Base-by-base conservation (phyloP, 352 stramenopile genomes). In the Globisporangium paddicum region DNA sequence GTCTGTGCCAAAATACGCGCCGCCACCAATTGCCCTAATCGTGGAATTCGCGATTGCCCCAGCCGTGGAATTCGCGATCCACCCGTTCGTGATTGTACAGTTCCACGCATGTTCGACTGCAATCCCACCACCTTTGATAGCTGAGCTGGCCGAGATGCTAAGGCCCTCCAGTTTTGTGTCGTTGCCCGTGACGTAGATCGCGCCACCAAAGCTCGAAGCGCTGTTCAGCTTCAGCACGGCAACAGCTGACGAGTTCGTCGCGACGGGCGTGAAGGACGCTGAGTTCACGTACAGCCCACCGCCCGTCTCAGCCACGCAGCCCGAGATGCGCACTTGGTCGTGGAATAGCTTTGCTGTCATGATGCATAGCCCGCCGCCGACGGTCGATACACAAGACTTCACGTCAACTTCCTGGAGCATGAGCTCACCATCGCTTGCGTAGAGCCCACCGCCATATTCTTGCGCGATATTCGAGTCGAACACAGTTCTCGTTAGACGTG, bases 1-100 rank as follows among this genome's bases (percentile, higher is more conserved):
- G 16, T 52, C 42, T 1, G 42, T 32, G 1, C 59, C 69, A 16
- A 80, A 63, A 18, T 63, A 82, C 6, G 59, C 26, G 3, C 73
- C 73, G 6, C 66, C 73, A 19, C 73, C 73, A n/a, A n/a, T n/a
- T n/a, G n/a, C n/a, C n/a, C n/a, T n/a, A 5, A 64, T 68, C 9
- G 44, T 63, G 7, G 69, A 73, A 8, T 45, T 53, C 2, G n/a
- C 56, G 23, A 78, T 63, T n/a, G n/a, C n/a, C n/a, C n/a, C n/a
- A 5, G 67, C 71, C 9, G 44, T 63, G 7, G 69, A 73, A 8
- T 45, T 53, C 2, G n/a, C 56, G 23, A 78, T 63, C 9, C 59
- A 26, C 2, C 32, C 26, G 34, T 71, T 68, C 1, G 55, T 5
- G 8, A 74, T 37, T 6, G 49, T 25, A 32, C 71, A 82, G 8